Evolutionary conservation across 2,329 filamentous ascomycete species (phyloP), one percentile per base, ranked within the genome.

Genomic region (Aphanocladium album): DNA sequence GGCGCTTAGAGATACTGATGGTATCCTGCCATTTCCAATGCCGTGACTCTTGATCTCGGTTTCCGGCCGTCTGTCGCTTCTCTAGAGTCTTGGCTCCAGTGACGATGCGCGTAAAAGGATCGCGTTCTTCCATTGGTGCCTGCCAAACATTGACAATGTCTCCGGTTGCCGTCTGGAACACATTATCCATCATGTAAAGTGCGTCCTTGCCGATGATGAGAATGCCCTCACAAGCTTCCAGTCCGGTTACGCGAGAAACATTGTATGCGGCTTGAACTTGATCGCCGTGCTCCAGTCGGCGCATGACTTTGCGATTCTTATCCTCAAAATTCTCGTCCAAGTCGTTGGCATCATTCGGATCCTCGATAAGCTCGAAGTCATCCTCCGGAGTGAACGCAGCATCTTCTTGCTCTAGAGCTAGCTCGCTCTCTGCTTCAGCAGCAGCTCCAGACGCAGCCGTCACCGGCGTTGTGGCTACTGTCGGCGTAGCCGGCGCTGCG

Each of bases 141-240:
- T 98, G 92, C 85, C 90, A 93, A 9, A 96, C 93, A 68, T 96
- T 93, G 62, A 99, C 91, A 69, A 99, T 97, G 72, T 99, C 96
- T 14, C 93, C 93, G 69, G 97, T 95, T 2, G 90, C 88, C 64
- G 93, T 87, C 70, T 98, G 93, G 72, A 99, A 98, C 69, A 96
- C 93, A 67, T 95, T 93, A 74, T 99, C 95, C 74, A 98, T 89
- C 66, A 99, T 88, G 71, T 99, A 99, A 17, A 99, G 82, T 52
- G 87, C 89, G 67, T 93, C 89, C 73, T 96, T 96, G 19, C 95
- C 95, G 45, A 98, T 83, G 59, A 99, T 96, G 37, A 99, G 79
- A 46, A 99, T 87, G 8, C 95, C 95, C 72, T 99, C 96, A 63
- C 90, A 91, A 9, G 93, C 93, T 71, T 99, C 95, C 4, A 99